Conservation (phyloP, 306 rosid species). For the Arachis hypogaea region DNA sequence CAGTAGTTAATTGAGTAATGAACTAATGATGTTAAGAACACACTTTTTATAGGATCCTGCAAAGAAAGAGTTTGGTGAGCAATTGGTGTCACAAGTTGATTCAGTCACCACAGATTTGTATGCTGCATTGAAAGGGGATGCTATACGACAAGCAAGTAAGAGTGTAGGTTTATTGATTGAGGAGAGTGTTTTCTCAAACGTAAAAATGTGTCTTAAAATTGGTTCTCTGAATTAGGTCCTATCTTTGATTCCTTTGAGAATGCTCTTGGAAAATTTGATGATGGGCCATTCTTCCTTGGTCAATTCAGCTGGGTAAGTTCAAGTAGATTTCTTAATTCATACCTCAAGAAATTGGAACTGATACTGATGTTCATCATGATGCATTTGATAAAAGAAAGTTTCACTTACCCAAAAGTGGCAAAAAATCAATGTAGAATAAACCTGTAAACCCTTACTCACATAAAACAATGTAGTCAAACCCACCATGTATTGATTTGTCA, state of each 20-base stretch:
- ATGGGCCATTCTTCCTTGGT: conserved; percentile 80
- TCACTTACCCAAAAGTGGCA: too few species aligned
- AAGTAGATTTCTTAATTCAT: neutral
- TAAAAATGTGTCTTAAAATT: conserved; percentile 5
- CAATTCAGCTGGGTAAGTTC: conserved; percentile 69
- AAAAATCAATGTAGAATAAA: too few species aligned
- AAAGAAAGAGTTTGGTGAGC: conserved; percentile 64
- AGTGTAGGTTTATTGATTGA: conserved; percentile 13
- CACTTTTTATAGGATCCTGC: conserved; percentile 59
- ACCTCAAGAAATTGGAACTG: neutral
- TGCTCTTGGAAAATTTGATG: conserved; percentile 70
- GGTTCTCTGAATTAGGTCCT: conserved; percentile 45
- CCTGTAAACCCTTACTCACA: too few species aligned
- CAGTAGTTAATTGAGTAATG: neutral
- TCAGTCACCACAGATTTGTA: conserved; percentile 43
- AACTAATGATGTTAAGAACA: conserved; percentile 13
- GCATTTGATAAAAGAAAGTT: conserved; percentile 4
- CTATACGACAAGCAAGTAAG: conserved; percentile 51
- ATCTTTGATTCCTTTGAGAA: conserved; percentile 79
- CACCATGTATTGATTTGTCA: too few species aligned
- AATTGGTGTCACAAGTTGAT: conserved; percentile 55
- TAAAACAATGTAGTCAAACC: too few species aligned
- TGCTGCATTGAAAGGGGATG: conserved; percentile 51
- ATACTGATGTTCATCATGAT: neutral
- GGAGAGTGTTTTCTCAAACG: neutral